These are phyloP conservation scores for Linum trigynum DNA, from an alignment of 345 rosid genomes.

Conservation along the genomic window DNA sequence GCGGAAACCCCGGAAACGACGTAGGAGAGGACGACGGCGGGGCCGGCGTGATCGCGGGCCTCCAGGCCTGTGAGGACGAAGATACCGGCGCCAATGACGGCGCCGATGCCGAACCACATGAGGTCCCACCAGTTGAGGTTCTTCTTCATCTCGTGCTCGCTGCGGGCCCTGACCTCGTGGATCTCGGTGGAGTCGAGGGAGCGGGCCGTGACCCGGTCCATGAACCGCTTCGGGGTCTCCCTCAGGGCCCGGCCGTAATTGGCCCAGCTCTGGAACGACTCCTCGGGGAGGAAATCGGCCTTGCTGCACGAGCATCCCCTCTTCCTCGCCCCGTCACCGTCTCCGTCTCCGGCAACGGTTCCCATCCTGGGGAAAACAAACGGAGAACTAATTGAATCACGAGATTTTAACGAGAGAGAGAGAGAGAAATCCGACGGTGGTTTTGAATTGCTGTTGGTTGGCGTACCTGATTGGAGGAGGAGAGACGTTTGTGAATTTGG, in stretches of 20 bases:
- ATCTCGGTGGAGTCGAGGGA: conserved; percentile 68
- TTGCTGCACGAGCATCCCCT: conserved; percentile 66
- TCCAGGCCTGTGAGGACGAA: conserved; percentile 82
- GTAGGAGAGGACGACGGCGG: conserved; percentile 79
- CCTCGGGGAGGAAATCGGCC: conserved; percentile 74
- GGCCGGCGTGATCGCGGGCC: conserved; percentile 47
- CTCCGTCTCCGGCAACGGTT: conserved; percentile 9
- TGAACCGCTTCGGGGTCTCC: conserved; percentile 51
- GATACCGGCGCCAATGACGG: conserved; percentile 83
- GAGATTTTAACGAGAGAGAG: too few relatives aligned
- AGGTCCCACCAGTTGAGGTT: conserved; percentile 89
- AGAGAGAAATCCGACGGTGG: too few relatives aligned
- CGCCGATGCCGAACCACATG: conserved; percentile 90
- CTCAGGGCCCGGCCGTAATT: conserved; percentile 50
- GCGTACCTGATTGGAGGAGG: too few relatives aligned
- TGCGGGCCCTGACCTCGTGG: conserved; percentile 63
- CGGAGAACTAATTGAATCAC: too few relatives aligned
- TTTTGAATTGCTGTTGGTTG: too few relatives aligned
- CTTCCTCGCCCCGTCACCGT: conserved; percentile 33
- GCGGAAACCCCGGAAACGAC: conserved; percentile 81
- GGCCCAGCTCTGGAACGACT: conserved; percentile 57
- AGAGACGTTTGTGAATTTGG: too few relatives aligned
- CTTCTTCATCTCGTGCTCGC: conserved; percentile 83
- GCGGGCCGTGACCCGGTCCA: conserved; percentile 52
- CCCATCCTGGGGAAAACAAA: background rate